Percentiles rank a stretch among this genome's conserved stretches.
Evolutionary conservation across 768 basidiomycete genomes (phyloP).

Genomic region (Termitomyces sp.): DNA sequence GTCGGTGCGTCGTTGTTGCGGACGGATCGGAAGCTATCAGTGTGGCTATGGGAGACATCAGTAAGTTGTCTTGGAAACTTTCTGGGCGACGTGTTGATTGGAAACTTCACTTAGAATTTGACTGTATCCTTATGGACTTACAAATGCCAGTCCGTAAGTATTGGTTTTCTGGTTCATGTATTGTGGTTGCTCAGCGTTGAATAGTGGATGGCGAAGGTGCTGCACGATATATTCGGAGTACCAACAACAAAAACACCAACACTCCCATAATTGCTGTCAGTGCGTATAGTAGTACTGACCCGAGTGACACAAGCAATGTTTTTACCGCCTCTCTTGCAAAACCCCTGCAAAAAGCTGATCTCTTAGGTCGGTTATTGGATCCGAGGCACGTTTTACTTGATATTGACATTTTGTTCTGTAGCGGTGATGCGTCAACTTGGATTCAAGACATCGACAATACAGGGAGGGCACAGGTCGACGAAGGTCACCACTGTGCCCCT

Average conservation of each 20-base stretch:
- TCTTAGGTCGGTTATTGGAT: conserved; percentile 44
- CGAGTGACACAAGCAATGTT: conserved; percentile 59
- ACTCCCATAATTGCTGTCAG: conserved; percentile 93
- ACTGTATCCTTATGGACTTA: conserved; percentile 93
- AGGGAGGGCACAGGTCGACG: conserved; percentile 46
- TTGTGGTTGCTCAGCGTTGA: not conserved
- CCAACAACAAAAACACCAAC: conserved; percentile 90
- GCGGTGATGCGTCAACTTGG: conserved; percentile 82
- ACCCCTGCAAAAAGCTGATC: conserved; percentile 85
- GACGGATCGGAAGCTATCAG: conserved; percentile 97
- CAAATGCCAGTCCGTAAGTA: conserved; percentile 90
- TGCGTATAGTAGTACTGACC: conserved; percentile 76
- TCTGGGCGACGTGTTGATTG: conserved; percentile 13
- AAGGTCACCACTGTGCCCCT: conserved; percentile 39
- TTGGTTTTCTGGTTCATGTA: not conserved
- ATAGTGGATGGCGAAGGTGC: conserved; percentile 92
- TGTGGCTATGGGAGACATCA: conserved; percentile 96
- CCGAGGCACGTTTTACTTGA: not conserved
- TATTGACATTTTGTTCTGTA: conserved; percentile 13
- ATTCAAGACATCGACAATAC: conserved; percentile 81
- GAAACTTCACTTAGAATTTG: conserved; percentile 65
- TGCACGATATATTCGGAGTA: conserved; percentile 95
- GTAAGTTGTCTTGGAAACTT: conserved; percentile 46
- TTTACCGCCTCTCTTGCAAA: conserved; percentile 85
- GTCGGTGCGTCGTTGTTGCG: conserved; percentile 91